A percentile compares a stretch with the other conserved stretches of the same genome.
Conservation (phyloP, 108 stramenopile genomes). For the Bacterosira constricta region DNA sequence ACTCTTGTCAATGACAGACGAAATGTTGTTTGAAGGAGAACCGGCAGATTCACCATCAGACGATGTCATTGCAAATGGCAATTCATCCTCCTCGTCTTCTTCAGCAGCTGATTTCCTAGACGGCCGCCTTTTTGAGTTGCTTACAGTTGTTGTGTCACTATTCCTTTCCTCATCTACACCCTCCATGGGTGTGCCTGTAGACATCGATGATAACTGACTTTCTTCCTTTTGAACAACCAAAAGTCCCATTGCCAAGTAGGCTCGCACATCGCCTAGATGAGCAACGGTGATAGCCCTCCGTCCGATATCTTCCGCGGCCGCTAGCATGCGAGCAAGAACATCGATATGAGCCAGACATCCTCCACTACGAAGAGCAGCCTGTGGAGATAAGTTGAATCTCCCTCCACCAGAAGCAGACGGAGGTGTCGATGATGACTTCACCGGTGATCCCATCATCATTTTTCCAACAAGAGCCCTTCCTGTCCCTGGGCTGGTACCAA, state of each 20-base stretch:
- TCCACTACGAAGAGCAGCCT: constrained; percentile 35
- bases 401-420: constrained; percentile 23
- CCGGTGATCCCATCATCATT: constrained; percentile 53
- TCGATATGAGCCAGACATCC: constrained; percentile 69
- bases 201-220: constrained; percentile 50
- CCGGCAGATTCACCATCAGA: constrained; percentile 10
- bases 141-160: constrained; percentile 7
- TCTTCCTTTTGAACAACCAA: constrained; percentile 49
- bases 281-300: constrained; percentile 87
- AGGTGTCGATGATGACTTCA: constrained; percentile 13
- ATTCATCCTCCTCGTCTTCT: constrained; percentile 74
- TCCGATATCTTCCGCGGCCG: constrained; percentile 87
- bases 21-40: constrained; percentile 26
- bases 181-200: constrained; percentile 75
- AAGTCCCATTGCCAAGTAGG: constrained; percentile 82
- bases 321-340: constrained; percentile 67
- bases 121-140: constrained; percentile 11
- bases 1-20: constrained; percentile 26
- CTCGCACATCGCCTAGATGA: constrained; percentile 83
- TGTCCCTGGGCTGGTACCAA: constrained; percentile 90
- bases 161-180: constrained; percentile 68
- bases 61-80: constrained; percentile 82
- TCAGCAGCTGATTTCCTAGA: constrained; percentile 40
- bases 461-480: constrained; percentile 80
- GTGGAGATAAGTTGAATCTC: constrained; percentile 29